Evolutionary conservation across 1,284 basidiomycete genomes (phyloP), one percentile per base, ranked within the genome.

Genomic region (Sphaerobolus stellatus): DNA sequence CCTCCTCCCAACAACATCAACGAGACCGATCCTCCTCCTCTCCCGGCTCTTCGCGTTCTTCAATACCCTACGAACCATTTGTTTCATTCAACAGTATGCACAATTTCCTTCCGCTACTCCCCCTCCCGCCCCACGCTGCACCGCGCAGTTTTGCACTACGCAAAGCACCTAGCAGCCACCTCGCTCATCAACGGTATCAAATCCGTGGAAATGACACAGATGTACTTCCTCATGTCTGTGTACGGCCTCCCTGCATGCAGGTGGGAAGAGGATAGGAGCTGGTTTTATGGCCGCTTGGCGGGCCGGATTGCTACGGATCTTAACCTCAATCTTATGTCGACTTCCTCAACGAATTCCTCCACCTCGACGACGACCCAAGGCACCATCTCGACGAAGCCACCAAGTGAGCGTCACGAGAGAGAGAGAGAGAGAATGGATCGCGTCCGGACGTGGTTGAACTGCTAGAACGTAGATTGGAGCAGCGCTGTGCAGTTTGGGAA

Each of bases 401-500:
- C 48, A 14, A 54, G 57, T 9, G 64, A 66, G 40, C 41, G 41
- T 7, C 61, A 67, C 34, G n/a, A n/a, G n/a, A n/a, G n/a, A n/a
- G 71, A 71, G 60, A 65, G 71, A 29, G 72, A 74, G 58, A 67
- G 69, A 28, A 58, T 73, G 51, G 73, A 74, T 61, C 74, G 83
- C 44, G 80, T 77, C 16, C 71, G 85, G 53, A 86, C 84, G 7
- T 87, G 85, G 85, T 72, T 86, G 48, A 80, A 81, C 62, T 84
- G 82, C 66, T 86, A 81, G 61, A 81, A 80, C 58, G 75, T 83
- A 36, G 86, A 87, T 63, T 77, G 78, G 9, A 81, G 77, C n/a
- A 77, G 81, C 62, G 77, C 82, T 18, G 81, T 82, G 24, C 83
- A 86, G 64, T 84, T 82, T 65, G 85, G 84, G 20, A 93, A 93